phyloP scores from a whole-genome alignment of 2,329 filamentous ascomycete species.

The Aureobasidium vineae region DNA sequence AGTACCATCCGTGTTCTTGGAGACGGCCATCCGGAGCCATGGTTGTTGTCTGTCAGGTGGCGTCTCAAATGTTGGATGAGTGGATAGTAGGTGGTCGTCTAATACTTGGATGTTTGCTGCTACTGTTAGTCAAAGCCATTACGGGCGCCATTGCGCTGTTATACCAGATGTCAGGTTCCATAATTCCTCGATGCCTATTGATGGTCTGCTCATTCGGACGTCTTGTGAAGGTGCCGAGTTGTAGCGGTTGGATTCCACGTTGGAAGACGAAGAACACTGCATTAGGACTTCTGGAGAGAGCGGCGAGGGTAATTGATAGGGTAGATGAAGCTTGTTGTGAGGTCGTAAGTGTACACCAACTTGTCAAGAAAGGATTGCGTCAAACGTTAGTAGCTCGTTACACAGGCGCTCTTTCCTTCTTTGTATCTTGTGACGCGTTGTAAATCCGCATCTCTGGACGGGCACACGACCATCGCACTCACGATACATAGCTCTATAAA shows the following conservation, averaged over 20 bases:
- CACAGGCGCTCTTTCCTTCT: not conserved
- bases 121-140: not conserved
- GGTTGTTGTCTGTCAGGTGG: not conserved
- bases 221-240: not conserved
- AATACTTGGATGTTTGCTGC: not conserved
- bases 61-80: not conserved
- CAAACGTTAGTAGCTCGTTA: not conserved
- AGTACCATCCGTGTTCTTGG: not conserved
- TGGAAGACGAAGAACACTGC: not conserved
- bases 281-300: not conserved
- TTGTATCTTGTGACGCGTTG: no score
- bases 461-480: not conserved
- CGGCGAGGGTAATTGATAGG: not conserved
- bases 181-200: not conserved
- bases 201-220: not conserved
- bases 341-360: not conserved
- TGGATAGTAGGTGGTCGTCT: slow-evolving; percentile 6
- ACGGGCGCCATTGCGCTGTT: not conserved
- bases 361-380: not conserved
- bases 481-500: not conserved
- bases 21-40: slow-evolving; percentile 13
- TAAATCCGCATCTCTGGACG: not conserved
- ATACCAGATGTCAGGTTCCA: slow-evolving; percentile 12
- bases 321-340: not conserved
- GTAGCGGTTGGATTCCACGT: not conserved